A percentile compares a stretch with the other conserved stretches of the same genome.
Evolutionary conservation across 164 flowering plant genomes (phyloP).

Genomic region (Houttuynia cordata): DNA sequence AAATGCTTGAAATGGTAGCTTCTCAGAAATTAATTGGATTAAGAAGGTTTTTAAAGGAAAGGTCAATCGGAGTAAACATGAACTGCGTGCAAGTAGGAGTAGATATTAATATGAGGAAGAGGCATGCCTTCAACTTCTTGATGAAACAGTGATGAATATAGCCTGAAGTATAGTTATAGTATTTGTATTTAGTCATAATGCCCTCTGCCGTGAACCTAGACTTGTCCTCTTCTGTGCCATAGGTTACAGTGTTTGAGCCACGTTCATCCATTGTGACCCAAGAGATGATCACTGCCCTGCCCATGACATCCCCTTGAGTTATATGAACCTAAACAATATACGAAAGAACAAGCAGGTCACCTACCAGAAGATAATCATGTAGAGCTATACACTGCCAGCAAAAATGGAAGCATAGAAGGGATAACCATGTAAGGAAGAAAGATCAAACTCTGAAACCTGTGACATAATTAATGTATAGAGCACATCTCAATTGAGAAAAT

Average conservation of each 20-base stretch:
- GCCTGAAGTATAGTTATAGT: constrained; percentile 38
- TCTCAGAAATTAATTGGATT: not conserved
- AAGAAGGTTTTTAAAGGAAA: not conserved
- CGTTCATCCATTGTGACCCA: constrained; percentile 43
- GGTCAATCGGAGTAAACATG: not conserved
- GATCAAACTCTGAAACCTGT: no score
- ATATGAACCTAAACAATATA: constrained; percentile 30
- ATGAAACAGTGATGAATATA: constrained; percentile 46
- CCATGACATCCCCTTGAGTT: constrained; percentile 46
- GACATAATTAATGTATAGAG: no score
- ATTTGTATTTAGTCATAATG: constrained; percentile 21
- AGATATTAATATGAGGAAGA: not conserved
- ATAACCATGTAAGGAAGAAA: no score
- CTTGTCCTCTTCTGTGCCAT: constrained; percentile 19
- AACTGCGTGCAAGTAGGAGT: not conserved
- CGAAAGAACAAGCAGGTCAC: not conserved
- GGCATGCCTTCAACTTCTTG: constrained; percentile 24
- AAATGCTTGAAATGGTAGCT: not conserved
- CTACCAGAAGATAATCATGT: no score
- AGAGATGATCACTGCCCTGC: constrained; percentile 39
- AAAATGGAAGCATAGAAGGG: no score
- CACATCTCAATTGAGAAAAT: no score
- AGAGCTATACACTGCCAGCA: no score
- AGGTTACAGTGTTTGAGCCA: constrained; percentile 27
- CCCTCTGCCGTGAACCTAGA: constrained; percentile 18